These are phyloP conservation scores for Magnaporthiopsis rhizophila DNA, from an alignment of 2,329 filamentous ascomycete species.

Conservation along the genomic window DNA sequence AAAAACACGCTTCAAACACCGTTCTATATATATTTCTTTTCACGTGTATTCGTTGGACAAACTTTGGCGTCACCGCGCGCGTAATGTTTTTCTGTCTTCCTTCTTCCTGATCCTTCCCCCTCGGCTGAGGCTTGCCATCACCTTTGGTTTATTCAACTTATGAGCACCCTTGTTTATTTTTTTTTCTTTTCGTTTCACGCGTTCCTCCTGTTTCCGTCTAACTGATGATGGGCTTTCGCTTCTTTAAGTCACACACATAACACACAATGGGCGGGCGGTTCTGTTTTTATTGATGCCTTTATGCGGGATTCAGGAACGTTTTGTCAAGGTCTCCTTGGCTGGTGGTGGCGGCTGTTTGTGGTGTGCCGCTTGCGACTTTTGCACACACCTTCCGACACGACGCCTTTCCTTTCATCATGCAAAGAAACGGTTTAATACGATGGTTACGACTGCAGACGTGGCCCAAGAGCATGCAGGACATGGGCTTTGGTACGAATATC, in stretches of 20 bases:
- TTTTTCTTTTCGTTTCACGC: not conserved
- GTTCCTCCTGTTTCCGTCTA: not conserved
- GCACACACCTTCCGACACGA: not conserved
- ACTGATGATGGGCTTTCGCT: not conserved
- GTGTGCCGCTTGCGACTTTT: not conserved
- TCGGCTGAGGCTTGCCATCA: not conserved
- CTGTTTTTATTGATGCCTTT: not conserved
- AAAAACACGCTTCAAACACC: not conserved
- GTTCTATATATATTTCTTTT: not conserved
- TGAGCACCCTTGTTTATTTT: not conserved
- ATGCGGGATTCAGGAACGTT: not conserved
- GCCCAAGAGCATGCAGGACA: not conserved
- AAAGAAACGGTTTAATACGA: not conserved
- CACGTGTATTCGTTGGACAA: not conserved
- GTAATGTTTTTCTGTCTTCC: not conserved
- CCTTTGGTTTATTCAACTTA: not conserved
- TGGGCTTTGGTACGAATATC: not conserved
- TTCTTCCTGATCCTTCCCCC: not conserved
- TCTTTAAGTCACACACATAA: not conserved
- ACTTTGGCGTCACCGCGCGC: too few species aligned
- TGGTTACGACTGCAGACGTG: not conserved
- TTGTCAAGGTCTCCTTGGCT: not conserved
- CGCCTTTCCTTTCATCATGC: not conserved
- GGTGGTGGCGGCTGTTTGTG: too few species aligned
- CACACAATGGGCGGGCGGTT: not conserved